A percentile compares a stretch with the other conserved stretches of the same genome.
Evolutionary conservation across 164 flowering plant species (phyloP).

Genomic region (Tetrastigma voinierianum): DNA sequence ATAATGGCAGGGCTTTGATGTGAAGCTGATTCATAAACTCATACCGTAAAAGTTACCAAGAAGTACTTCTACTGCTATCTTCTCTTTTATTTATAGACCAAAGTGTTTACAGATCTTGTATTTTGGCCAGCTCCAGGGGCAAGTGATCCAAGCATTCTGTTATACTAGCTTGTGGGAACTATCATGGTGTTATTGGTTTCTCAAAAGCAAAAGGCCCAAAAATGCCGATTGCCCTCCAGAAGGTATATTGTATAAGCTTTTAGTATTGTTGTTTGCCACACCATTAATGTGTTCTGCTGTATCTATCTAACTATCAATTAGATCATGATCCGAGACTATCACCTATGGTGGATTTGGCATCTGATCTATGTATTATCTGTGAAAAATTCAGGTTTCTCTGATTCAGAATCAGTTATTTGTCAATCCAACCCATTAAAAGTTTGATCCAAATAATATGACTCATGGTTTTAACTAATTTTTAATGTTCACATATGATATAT

Average conservation of each 20-base stretch:
- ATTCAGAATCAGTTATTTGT: no score
- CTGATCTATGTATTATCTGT: no score
- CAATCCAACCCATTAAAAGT: no score
- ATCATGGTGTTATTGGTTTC: slow-evolving; percentile 83
- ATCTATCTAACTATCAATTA: no score
- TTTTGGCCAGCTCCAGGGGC: slow-evolving; percentile 51
- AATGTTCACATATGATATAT: no score
- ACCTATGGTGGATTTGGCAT: no score
- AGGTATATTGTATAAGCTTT: slow-evolving; percentile 42
- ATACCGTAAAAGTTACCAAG: slow-evolving; percentile 94
- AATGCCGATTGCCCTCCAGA: slow-evolving; percentile 79
- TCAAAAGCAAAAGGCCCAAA: slow-evolving; percentile 91
- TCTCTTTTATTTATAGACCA: not conserved
- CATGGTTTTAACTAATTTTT: no score
- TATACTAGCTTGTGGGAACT: slow-evolving; percentile 86
- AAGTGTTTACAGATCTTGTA: not conserved
- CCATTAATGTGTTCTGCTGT: not conserved
- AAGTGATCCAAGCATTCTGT: slow-evolving; percentile 72
- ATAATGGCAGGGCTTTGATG: slow-evolving; percentile 92
- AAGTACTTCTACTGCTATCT: slow-evolving; percentile 28
- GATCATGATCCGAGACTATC: no score
- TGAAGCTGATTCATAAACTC: slow-evolving; percentile 64
- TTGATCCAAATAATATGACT: no score
- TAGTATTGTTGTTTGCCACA: not conserved
- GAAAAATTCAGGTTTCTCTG: no score